Evolutionary conservation across 2,329 filamentous ascomycete genomes (phyloP).

Genomic region (Leptodontidium sp.): DNA sequence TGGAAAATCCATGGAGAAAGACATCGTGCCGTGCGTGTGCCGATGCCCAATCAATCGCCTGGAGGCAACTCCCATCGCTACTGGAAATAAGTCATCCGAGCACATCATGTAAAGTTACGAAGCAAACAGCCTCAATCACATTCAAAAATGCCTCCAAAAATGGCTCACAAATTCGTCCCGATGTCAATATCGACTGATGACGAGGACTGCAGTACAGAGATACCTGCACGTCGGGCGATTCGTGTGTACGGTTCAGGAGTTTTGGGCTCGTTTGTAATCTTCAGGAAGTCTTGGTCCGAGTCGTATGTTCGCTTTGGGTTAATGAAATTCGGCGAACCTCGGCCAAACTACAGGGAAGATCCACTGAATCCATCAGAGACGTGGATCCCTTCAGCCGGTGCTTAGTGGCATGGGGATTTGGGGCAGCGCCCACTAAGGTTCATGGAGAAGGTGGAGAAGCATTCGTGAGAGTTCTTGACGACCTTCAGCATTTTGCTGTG

Average conservation of each 20-base stretch:
- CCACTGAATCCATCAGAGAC: slow-evolving; percentile 19
- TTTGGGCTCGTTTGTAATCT: slow-evolving; percentile 8
- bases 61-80: too few relatives aligned
- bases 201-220: neutral
- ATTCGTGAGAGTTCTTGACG: neutral
- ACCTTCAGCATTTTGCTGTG: neutral
- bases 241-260: slow-evolving; percentile 1
- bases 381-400: slow-evolving; percentile 20
- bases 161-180: neutral
- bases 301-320: slow-evolving; percentile 19
- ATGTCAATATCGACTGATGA: neutral
- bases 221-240: slow-evolving; percentile 3
- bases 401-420: slow-evolving; percentile 1
- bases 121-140: neutral
- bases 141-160: neutral
- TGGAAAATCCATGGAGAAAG: neutral
- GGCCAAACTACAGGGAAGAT: slow-evolving; percentile 2
- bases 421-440: neutral
- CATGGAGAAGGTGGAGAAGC: slow-evolving; percentile 11
- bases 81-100: neutral
- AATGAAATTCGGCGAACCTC: slow-evolving; percentile 11
- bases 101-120: neutral
- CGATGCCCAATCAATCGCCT: neutral
- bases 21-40: neutral
- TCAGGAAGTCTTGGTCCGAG: slow-evolving; percentile 15